A percentile compares a stretch with the other conserved stretches of the same genome.
phyloP scores from a whole-genome alignment of 2,329 filamentous ascomycete species.

The Exophiala mesophila region DNA sequence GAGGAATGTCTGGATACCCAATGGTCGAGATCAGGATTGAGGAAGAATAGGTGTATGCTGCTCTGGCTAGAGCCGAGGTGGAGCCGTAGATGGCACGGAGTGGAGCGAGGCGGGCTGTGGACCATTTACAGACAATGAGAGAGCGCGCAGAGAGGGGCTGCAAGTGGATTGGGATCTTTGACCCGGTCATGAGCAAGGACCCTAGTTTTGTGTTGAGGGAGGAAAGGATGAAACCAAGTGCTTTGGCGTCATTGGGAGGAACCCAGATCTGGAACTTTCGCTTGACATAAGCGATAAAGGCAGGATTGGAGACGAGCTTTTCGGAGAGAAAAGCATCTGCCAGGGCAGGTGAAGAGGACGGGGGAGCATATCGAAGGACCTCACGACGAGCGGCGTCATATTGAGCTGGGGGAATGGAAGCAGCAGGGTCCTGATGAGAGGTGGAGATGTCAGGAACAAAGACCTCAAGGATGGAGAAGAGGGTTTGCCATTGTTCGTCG shows the following conservation, averaged over 20 bases:
- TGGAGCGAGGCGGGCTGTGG: constrained; percentile 47
- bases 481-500: constrained; percentile 53
- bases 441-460: constrained; percentile 51
- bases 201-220: constrained; percentile 52
- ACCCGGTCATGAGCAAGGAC: constrained; percentile 54
- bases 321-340: constrained; percentile 46
- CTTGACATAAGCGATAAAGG: constrained; percentile 46
- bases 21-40: constrained; percentile 48
- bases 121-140: constrained; percentile 50
- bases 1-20: constrained; percentile 51
- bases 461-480: constrained; percentile 54
- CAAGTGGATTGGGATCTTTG: constrained; percentile 48
- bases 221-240: constrained; percentile 49
- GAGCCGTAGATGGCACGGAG: constrained; percentile 48
- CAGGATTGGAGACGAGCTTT: constrained; percentile 43
- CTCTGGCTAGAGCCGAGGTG: constrained; percentile 46
- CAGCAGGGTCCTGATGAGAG: not conserved
- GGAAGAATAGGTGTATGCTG: constrained; percentile 50
- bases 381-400: constrained; percentile 14
- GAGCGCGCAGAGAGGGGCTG: constrained; percentile 53
- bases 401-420: constrained; percentile 5
- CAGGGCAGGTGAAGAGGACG: constrained; percentile 33
- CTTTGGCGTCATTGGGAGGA: constrained; percentile 44
- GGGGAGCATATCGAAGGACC: constrained; percentile 29
- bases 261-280: constrained; percentile 47